These are phyloP conservation scores for Chaetoceros muelleri DNA, from an alignment of 108 stramenopile species.

Conservation along the genomic window DNA sequence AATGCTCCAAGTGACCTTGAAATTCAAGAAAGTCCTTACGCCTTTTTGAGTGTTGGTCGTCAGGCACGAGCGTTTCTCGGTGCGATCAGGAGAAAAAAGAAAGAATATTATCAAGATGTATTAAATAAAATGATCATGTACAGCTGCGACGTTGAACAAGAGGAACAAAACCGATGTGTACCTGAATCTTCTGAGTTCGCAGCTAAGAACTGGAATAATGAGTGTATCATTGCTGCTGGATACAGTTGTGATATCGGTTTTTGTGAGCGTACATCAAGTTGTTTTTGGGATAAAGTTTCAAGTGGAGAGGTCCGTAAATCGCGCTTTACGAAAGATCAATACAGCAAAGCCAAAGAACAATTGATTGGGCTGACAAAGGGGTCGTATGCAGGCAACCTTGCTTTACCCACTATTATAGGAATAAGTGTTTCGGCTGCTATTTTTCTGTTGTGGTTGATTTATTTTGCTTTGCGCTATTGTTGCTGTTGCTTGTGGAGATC, in stretches of 20 bases:
- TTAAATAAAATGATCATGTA: conserved; percentile 24
- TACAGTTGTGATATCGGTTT: conserved; percentile 12
- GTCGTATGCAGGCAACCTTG: conserved; percentile 21
- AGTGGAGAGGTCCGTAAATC: conserved; percentile 26
- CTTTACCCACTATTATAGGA: conserved; percentile 4
- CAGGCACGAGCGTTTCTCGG: too few relatives aligned
- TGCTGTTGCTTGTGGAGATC: conserved; percentile 35
- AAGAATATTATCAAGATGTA: conserved; percentile 23
- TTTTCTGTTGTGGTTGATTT: conserved; percentile 22
- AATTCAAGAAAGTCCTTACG: too few relatives aligned
- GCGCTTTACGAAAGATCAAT: conserved; percentile 17
- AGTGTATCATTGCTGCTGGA: conserved; percentile 21
- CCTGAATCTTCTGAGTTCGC: conserved; percentile 16
- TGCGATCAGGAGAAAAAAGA: conserved; percentile 15
- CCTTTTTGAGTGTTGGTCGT: too few relatives aligned
- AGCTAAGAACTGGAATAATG: conserved; percentile 21
- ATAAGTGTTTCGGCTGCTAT: conserved; percentile 14
- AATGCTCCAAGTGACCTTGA: too few relatives aligned
- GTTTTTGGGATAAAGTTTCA: conserved; percentile 24
- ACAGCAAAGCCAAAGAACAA: conserved; percentile 10
- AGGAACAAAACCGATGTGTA: conserved; percentile 18
- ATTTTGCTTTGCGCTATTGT: conserved; percentile 25
- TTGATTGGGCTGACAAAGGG: conserved; percentile 7
- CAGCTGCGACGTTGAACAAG: conserved; percentile 21
- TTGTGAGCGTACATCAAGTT: conserved; percentile 35